Percentiles rank a stretch among this genome's conserved stretches.
Evolutionary conservation across 2,329 filamentous ascomycete species (phyloP).

Genomic region (Fusarium sp.): DNA sequence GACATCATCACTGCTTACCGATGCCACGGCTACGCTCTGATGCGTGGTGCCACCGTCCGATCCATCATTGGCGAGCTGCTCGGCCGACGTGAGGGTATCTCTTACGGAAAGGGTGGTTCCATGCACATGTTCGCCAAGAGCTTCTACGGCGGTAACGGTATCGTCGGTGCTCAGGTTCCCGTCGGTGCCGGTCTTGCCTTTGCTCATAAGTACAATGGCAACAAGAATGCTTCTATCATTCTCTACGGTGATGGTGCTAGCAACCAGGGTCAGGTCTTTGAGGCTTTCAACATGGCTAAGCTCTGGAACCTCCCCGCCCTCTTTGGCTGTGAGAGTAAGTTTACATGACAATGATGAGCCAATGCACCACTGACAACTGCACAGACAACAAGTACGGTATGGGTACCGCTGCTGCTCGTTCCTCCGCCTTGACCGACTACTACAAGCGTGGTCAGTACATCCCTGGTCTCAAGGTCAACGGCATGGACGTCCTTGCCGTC

Average conservation of each 20-base stretch:
- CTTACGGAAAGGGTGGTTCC: constrained; percentile 98
- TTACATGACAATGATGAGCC: background rate
- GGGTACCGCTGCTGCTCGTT: constrained; percentile 95
- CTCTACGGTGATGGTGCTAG: constrained; percentile 98
- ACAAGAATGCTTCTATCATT: constrained; percentile 87
- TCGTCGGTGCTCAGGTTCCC: constrained; percentile 97
- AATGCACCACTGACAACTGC: constrained; percentile 22
- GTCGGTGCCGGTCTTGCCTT: constrained; percentile 97
- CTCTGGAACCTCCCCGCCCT: constrained; percentile 96
- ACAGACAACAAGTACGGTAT: constrained; percentile 99
- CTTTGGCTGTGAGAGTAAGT: constrained; percentile 97
- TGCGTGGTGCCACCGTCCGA: constrained; percentile 91
- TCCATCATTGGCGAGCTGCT: constrained; percentile 97
- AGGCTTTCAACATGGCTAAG: constrained; percentile 99
- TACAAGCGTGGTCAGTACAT: constrained; percentile 99
- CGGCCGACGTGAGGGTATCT: constrained; percentile 94
- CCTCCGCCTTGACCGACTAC: constrained; percentile 97
- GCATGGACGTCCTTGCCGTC: constrained; percentile 98
- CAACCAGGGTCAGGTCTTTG: constrained; percentile 99
- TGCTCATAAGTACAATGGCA: constrained; percentile 92
- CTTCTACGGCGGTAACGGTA: constrained; percentile 99
- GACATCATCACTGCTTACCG: constrained; percentile 98
- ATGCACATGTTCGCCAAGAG: constrained; percentile 99
- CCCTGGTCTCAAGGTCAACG: constrained; percentile 98
- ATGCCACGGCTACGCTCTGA: constrained; percentile 97